Percentiles rank a stretch among this genome's conserved stretches.
These are phyloP conservation scores for Lactarius quietus DNA, from an alignment of 768 basidiomycete species.

Conservation along the genomic window DNA sequence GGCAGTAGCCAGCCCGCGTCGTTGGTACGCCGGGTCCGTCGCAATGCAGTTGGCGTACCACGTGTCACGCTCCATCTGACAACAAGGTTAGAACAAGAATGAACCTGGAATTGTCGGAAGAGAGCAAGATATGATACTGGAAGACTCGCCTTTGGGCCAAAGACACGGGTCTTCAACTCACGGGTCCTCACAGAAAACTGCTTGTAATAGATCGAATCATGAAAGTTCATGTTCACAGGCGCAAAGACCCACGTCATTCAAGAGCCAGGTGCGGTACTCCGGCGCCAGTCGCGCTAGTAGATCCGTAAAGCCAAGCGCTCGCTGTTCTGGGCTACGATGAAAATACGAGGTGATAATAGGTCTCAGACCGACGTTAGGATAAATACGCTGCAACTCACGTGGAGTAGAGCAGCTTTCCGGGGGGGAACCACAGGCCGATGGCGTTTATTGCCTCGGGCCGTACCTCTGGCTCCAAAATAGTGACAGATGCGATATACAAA, in stretches of 20 bases:
- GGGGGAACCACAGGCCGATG: conserved; percentile 9
- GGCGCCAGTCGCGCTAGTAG: not conserved
- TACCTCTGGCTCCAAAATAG: not conserved
- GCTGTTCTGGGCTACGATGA: conserved; percentile 6
- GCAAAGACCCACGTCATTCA: conserved; percentile 6
- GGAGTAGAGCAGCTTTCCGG: conserved; percentile 1
- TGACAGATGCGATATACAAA: not conserved
- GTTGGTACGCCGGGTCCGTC: conserved; percentile 1
- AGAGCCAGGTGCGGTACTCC: conserved; percentile 2
- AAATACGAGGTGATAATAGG: not conserved
- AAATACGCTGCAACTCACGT: not conserved
- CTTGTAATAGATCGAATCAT: not conserved
- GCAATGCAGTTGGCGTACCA: conserved; percentile 10
- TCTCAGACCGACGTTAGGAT: not conserved
- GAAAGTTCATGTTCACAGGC: not conserved
- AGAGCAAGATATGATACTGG: not conserved
- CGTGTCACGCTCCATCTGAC: conserved; percentile 5
- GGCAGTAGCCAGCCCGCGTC: conserved; percentile 1
- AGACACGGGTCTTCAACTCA: conserved; percentile 7
- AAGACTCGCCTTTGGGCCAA: not conserved
- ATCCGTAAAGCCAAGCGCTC: conserved; percentile 3
- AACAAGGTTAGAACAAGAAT: not conserved
- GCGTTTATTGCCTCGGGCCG: conserved; percentile 2
- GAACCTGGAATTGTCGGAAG: not conserved
- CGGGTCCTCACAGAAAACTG: conserved; percentile 7